These are phyloP conservation scores for Aureobasidium zeae DNA, from an alignment of 2,329 filamentous ascomycete species.

Conservation along the genomic window DNA sequence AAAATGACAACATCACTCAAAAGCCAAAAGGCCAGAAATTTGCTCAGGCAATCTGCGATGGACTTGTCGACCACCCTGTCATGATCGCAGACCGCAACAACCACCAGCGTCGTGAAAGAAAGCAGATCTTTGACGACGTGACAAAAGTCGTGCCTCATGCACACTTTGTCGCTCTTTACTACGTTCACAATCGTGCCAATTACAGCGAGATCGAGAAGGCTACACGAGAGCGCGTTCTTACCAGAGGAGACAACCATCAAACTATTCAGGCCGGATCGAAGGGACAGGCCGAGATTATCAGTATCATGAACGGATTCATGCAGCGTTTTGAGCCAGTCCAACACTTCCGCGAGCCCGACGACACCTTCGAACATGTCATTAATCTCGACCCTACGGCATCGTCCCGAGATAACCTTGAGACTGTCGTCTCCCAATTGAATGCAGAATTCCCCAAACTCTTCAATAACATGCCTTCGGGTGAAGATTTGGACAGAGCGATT, in stretches of 20 bases:
- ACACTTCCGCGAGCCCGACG: slow-evolving; percentile 58
- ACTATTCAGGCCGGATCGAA: slow-evolving; percentile 83
- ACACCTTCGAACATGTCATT: slow-evolving; percentile 74
- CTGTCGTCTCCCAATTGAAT: slow-evolving; percentile 61
- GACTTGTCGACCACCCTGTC: slow-evolving; percentile 56
- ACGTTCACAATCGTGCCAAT: slow-evolving; percentile 61
- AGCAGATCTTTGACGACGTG: slow-evolving; percentile 78
- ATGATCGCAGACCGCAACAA: slow-evolving; percentile 94
- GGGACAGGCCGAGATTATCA: slow-evolving; percentile 62
- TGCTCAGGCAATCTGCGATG: slow-evolving; percentile 57
- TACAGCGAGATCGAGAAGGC: slow-evolving; percentile 64
- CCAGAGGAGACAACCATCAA: slow-evolving; percentile 91
- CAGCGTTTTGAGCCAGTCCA: slow-evolving; percentile 73
- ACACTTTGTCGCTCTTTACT: slow-evolving; percentile 77
- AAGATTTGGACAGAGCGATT: slow-evolving; percentile 73
- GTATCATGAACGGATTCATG: slow-evolving; percentile 94
- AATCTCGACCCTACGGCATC: slow-evolving; percentile 67
- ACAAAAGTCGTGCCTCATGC: slow-evolving; percentile 51
- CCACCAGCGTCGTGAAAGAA: slow-evolving; percentile 75
- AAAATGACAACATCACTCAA: slow-evolving; percentile 91
- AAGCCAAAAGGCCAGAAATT: slow-evolving; percentile 70
- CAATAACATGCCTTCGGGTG: slow-evolving; percentile 56
- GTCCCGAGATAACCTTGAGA: slow-evolving; percentile 83
- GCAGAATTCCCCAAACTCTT: slow-evolving; percentile 70
- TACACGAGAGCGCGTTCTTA: slow-evolving; percentile 69